These are phyloP conservation scores for Bertia moriformis DNA, from an alignment of 2,329 filamentous ascomycete genomes.

Conservation along the genomic window DNA sequence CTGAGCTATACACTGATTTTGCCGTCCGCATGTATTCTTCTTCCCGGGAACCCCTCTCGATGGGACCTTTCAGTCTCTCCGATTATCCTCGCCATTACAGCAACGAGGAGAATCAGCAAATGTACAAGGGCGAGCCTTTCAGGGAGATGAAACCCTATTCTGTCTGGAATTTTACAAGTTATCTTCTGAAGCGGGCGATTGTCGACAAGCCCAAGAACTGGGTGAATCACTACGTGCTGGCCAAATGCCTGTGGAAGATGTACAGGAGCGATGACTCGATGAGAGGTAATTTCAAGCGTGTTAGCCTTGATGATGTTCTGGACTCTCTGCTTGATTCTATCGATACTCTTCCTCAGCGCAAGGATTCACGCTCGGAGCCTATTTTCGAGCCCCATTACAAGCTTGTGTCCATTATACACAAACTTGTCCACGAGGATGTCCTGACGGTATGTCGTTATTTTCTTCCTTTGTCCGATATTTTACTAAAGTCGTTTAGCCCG, in stretches of 20 bases:
- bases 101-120: slow-evolving; percentile 28
- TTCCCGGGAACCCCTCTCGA: slow-evolving; percentile 50
- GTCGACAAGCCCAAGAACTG: slow-evolving; percentile 44
- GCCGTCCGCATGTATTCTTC: slow-evolving; percentile 55
- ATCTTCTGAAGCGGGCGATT: slow-evolving; percentile 43
- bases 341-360: slow-evolving; percentile 41
- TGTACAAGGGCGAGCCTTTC: slow-evolving; percentile 43
- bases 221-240: slow-evolving; percentile 55
- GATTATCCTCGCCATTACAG: slow-evolving; percentile 49
- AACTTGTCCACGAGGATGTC: slow-evolving; percentile 29
- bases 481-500: slow-evolving; percentile 12
- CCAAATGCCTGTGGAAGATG: slow-evolving; percentile 64
- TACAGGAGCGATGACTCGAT: slow-evolving; percentile 27
- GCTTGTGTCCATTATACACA: slow-evolving; percentile 51
- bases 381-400: slow-evolving; percentile 64
- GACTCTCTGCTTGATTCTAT: slow-evolving; percentile 43
- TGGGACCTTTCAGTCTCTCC: slow-evolving; percentile 49
- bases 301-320: slow-evolving; percentile 28
- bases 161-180: slow-evolving; percentile 50
- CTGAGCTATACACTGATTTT: slow-evolving; percentile 56
- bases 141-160: slow-evolving; percentile 39
- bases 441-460: neutral
- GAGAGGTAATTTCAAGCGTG: slow-evolving; percentile 16
- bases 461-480: slow-evolving; percentile 4
- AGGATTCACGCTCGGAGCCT: slow-evolving; percentile 41